Conservation (phyloP, 2,329 filamentous ascomycete genomes). For the Myriosclerotinia scirpicola region DNA sequence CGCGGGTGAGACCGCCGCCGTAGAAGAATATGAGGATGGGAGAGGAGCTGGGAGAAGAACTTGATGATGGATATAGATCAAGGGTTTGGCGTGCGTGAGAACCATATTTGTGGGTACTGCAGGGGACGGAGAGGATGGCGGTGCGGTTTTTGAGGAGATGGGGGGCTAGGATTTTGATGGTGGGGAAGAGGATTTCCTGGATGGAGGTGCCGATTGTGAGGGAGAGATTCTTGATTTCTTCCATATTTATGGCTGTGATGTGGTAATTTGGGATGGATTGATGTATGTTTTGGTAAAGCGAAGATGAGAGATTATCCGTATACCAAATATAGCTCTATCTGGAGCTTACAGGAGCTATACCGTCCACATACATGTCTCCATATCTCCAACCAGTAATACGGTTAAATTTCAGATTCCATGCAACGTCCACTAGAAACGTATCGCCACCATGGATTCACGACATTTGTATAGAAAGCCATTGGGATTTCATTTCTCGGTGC, state of each 20-base stretch:
- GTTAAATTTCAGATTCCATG: not conserved
- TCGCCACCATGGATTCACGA: not conserved
- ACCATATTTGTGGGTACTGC: conserved; percentile 34
- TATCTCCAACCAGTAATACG: not conserved
- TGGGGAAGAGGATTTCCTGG: conserved; percentile 29
- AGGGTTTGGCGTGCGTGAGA: conserved; percentile 37
- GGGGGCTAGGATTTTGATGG: conserved; percentile 35
- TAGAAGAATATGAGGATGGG: conserved; percentile 39
- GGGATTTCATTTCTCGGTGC: not conserved
- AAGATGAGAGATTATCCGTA: not conserved
- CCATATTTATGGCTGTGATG: conserved; percentile 27
- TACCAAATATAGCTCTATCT: not conserved
- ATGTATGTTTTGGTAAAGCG: not conserved
- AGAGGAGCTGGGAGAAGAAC: conserved; percentile 10
- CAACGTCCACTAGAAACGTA: not conserved
- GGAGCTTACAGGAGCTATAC: too few species aligned
- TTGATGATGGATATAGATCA: conserved; percentile 34
- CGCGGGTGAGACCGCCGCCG: conserved; percentile 36
- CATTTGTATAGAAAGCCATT: not conserved
- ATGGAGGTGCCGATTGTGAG: conserved; percentile 29
- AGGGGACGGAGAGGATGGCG: conserved; percentile 33
- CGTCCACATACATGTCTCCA: not conserved
- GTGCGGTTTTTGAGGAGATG: conserved; percentile 31
- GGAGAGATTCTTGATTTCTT: conserved; percentile 31
- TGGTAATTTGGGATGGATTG: not conserved